Evolutionary conservation across 1,284 basidiomycete genomes (phyloP), one percentile per base, ranked within the genome.

Genomic region (Rhodotorula sp.): DNA sequence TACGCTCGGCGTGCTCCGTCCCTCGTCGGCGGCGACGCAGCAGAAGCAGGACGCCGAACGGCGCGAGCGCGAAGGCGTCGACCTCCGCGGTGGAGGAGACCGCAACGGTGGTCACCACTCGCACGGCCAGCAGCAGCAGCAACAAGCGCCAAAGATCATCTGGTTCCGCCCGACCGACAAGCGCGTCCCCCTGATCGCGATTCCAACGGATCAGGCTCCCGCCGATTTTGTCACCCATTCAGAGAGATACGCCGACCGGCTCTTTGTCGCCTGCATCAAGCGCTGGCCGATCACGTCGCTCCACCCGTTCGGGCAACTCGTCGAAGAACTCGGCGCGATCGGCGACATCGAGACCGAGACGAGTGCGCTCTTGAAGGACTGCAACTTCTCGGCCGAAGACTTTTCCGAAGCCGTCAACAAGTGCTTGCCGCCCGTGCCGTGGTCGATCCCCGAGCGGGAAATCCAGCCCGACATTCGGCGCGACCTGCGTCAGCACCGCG

Each of bases 141-240:
- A 93, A 81, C 79, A 80, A 51, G 89, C 95, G 56, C 96, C 95
- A 75, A 99, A 97, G 86, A 99, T 99, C 77, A 94, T 99, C 64
- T 99, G 96, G 96, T 98, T 99, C 86, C 95, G 98, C 82, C 96
- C 96, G 4, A 97, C 95, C 49, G 95, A 98, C 85, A 99, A 99
- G 83, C 91, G 96, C 73, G 96, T 99, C 8, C 96, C 96, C 62
- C 86, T 99, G 57, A 98, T 99, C 79, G 96, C 96, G 65, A 99
- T 99, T 76, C 96, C 77, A 53, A 96, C 93, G 20, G 96, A 99
- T 79, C 96, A 99, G 83, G 95, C 96, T 0, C 96, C 96, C 6
- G 86, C 86, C 22, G 95, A 98, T 82, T 99, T 99, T 79, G 89
- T 99, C 71, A 91, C 94, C 80, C 93, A 94, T 80, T 89, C 93